Evolutionary conservation across 2,329 filamentous ascomycete genomes (phyloP), one percentile per base, ranked within the genome.

Genomic region (Aspergillus novoparasiticus): DNA sequence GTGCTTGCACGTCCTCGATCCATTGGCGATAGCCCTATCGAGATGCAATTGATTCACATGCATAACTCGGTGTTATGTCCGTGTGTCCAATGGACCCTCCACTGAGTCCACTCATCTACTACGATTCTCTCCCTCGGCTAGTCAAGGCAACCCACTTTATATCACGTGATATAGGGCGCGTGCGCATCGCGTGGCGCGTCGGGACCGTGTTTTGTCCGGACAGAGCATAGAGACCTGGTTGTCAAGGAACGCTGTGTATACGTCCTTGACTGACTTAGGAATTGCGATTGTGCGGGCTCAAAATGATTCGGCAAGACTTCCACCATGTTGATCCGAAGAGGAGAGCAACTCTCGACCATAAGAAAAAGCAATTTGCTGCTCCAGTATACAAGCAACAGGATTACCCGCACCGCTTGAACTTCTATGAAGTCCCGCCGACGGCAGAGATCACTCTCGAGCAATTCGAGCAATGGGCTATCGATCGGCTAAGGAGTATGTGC

Each of bases 391-490:
- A 92, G 77, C 88, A 93, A 68, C 85, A 90, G 61, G 85, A 90
- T 50, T 99, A 98, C 76, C 88, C 90, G 16, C 86, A 94, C 78
- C 90, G 94, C 61, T 86, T 99, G 73, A 99, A 96, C 83, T 94
- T 97, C 79, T 99, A 99, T 81, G 82, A 88, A 50, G 85, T 90
- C 30, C 92, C 95, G 53, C 95, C 95, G 0, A 97, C 93, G 0
- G 91, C 91, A 55, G 95, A 99, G 75, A 95, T 99, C 71, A 96
- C 93, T 0, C 88, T 99, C 48, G 95, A 99, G 75, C 90, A 99
- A 76, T 99, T 99, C 73, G 95, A 99, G 77, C 93, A 97, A 85
- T 99, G 95, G 95, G 95, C 94, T 12, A 98, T 99, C 73, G 92
- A 96, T 73, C 86, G 95, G 62, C 79, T 99, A 68, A 90, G 93